Conservation (phyloP, 805 yeast genomes). For the Lipomyces yamadae region DNA sequence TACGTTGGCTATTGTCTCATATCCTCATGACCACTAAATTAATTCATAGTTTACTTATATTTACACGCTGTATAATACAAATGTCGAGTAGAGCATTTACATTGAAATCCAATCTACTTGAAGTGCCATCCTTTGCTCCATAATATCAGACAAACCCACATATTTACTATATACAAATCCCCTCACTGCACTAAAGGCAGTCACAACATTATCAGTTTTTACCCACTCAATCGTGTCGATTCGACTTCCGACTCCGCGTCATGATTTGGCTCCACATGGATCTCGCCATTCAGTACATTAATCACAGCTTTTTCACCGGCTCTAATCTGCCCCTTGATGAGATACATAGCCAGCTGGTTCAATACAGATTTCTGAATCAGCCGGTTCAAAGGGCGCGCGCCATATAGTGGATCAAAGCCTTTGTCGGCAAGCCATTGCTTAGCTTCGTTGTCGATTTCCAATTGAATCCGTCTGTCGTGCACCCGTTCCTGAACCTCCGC, state of each 20-base stretch:
- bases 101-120: background rate
- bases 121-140: background rate
- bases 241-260: constrained; percentile 10
- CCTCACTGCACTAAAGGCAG: background rate
- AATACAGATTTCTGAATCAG: constrained; percentile 80
- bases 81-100: constrained; percentile 6
- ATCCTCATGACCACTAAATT: background rate
- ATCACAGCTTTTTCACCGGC: constrained; percentile 61
- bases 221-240: background rate
- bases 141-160: background rate
- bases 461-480: constrained; percentile 71
- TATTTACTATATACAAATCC: constrained; percentile 7
- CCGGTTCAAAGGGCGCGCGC: constrained; percentile 95
- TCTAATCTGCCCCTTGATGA: constrained; percentile 79
- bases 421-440: constrained; percentile 77
- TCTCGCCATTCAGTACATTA: constrained; percentile 52
- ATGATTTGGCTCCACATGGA: constrained; percentile 56
- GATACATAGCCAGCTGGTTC: constrained; percentile 81
- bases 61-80: background rate
- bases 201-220: background rate
- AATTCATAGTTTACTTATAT: background rate
- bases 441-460: constrained; percentile 63
- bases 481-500: constrained; percentile 80
- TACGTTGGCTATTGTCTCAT: background rate
- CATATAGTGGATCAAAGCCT: constrained; percentile 91